Evolutionary conservation across 23 red algal species (phyloP).

Genomic region (Porphyridium purpureum): DNA sequence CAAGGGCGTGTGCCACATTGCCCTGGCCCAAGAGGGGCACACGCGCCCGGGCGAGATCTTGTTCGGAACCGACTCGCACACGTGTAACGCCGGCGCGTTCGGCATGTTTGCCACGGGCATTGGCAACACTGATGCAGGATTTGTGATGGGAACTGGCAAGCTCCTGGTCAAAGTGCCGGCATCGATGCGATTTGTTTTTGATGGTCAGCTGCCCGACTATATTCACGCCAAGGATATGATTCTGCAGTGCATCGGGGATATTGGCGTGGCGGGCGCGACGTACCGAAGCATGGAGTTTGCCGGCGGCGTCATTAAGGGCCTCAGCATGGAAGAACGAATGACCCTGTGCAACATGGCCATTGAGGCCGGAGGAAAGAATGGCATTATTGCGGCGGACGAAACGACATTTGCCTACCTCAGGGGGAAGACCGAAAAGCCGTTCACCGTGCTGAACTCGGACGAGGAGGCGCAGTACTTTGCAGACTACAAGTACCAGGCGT

Average conservation of each 20-base stretch:
- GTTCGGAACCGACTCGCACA: slow-evolving; percentile 96
- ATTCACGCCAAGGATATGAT: slow-evolving; percentile 91
- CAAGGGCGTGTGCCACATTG: slow-evolving; percentile 96
- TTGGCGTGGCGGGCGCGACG: slow-evolving; percentile 82
- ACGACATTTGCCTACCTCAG: slow-evolving; percentile 49
- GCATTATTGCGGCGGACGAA: slow-evolving; percentile 61
- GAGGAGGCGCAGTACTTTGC: slow-evolving; percentile 39
- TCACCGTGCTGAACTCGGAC: slow-evolving; percentile 49
- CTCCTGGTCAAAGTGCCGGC: slow-evolving; percentile 90
- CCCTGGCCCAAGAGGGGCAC: slow-evolving; percentile 93
- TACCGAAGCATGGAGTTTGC: slow-evolving; percentile 96
- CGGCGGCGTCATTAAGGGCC: slow-evolving; percentile 39
- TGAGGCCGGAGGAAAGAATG: slow-evolving; percentile 98
- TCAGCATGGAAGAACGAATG: slow-evolving; percentile 90
- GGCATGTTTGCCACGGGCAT: slow-evolving; percentile 95
- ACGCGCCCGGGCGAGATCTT: slow-evolving; percentile 76
- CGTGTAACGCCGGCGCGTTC: slow-evolving; percentile 93
- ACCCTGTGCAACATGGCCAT: slow-evolving; percentile 99
- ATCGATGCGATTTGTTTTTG: slow-evolving; percentile 77
- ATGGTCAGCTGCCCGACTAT: slow-evolving; percentile 87
- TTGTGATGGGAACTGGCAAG: slow-evolving; percentile 94
- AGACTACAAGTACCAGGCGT: slow-evolving; percentile 45
- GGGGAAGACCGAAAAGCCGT: slow-evolving; percentile 29
- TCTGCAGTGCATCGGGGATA: slow-evolving; percentile 92
- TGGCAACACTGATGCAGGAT: slow-evolving; percentile 91